Evolutionary conservation across 1,284 basidiomycete species (phyloP).

Genomic region (Entoloma clypeatum): DNA sequence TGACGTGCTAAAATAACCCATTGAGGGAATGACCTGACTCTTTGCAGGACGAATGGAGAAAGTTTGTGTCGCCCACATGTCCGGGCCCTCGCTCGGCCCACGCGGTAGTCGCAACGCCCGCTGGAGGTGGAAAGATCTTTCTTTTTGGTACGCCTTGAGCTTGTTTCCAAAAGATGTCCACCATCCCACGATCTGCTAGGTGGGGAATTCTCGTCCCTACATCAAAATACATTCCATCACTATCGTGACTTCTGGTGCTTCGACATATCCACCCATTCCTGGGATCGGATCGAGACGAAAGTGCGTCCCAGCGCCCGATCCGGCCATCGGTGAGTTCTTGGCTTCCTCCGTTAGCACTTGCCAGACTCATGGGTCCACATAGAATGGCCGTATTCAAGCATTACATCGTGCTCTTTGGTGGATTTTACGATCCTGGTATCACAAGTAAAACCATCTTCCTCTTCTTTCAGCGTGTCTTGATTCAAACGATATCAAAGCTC

Average conservation of each 20-base stretch:
- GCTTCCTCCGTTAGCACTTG: not conserved
- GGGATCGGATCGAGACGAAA: slow-evolving; percentile 90
- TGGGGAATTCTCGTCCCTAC: slow-evolving; percentile 82
- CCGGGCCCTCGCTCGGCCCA: slow-evolving; percentile 86
- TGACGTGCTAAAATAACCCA: slow-evolving; percentile 19
- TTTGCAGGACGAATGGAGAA: slow-evolving; percentile 77
- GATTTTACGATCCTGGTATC: slow-evolving; percentile 81
- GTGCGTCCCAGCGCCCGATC: slow-evolving; percentile 77
- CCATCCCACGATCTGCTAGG: slow-evolving; percentile 30
- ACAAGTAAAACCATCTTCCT: slow-evolving; percentile 46
- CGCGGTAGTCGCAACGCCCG: slow-evolving; percentile 69
- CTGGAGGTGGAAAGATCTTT: slow-evolving; percentile 80
- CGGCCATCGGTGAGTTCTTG: slow-evolving; percentile 64
- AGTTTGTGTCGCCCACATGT: slow-evolving; percentile 77
- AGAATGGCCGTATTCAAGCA: slow-evolving; percentile 94
- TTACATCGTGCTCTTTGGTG: slow-evolving; percentile 82
- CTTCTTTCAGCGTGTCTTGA: not conserved
- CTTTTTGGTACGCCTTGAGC: slow-evolving; percentile 59
- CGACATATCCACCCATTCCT: slow-evolving; percentile 69
- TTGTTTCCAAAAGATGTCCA: not conserved
- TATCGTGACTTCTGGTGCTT: slow-evolving; percentile 88
- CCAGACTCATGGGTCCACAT: not conserved
- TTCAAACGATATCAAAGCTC: slow-evolving; percentile 43
- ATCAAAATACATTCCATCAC: slow-evolving; percentile 89
- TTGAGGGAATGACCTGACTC: not conserved